Base-by-base conservation (phyloP, 352 stramenopile genomes). In the Globisporangium iwayamae region DNA sequence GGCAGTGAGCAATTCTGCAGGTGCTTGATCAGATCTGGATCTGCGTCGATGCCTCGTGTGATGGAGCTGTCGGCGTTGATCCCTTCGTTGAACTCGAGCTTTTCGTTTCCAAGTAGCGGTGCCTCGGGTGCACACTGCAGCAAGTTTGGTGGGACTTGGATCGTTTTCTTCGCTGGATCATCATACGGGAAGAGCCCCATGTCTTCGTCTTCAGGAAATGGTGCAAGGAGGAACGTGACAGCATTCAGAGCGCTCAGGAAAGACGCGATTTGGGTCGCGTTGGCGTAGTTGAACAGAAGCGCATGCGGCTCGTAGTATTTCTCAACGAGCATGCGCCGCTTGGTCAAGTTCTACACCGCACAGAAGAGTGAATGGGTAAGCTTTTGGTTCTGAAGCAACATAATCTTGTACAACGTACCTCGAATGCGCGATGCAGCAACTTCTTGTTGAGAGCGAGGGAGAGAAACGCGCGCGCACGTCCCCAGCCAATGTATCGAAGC, bases 211-310 rank as follows among this genome's bases (percentile, higher is more conserved):
- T 45, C 56, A 13, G 74, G 71, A 67, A 77, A 74, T 2, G 67
- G 74, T 9, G 58, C 63, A 3, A 90, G 58, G 14, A 84, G 46
- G 68, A 91, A 92, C 34, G 76, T 83, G 52, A 91, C 80, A 2
- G 78, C 85, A 36, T 94, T 89, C 16, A 92, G 62, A 1, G 85
- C 85, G 63, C 79, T 90, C 25, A 94, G 63, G 34, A 86, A 83
- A 4, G 83, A 77, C 6, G 76, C 62, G 30, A 91, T 79, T 62
- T 74, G 72, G 3, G 70, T 72, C 5, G 83, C 79, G 22, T 71
- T 72, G 36, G 73, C 68, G 67, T 94, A 94, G n/a, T 81, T 78
- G 61, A 77, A 90, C 22, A 94, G 54, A 41, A 92, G 56, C 13
- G 81, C 83, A 36, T 73, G 73, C 1, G 67, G 63, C 18, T 88